A percentile compares a stretch with the other conserved stretches of the same genome.
phyloP scores from a whole-genome alignment of 2,329 filamentous ascomycete genomes.

The Aspergillus sp. region DNA sequence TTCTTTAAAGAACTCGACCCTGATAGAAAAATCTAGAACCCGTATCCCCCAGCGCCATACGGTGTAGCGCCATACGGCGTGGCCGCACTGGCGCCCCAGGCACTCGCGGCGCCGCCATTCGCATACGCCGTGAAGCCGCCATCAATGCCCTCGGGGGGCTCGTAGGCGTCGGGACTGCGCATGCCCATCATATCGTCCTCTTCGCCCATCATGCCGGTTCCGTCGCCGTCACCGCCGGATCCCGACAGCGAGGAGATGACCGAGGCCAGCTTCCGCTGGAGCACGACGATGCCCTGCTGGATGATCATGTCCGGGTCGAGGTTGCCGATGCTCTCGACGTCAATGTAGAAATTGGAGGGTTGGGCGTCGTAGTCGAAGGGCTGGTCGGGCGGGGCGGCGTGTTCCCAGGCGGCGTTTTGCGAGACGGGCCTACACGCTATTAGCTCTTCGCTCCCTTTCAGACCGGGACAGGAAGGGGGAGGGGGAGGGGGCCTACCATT shows the following conservation, averaged over 20 bases:
- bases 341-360: conserved; percentile 84
- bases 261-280: conserved; percentile 85
- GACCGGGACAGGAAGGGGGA: neutral
- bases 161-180: conserved; percentile 49
- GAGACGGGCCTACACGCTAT: conserved; percentile 35
- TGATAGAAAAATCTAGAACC: conserved; percentile 22
- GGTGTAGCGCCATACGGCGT: conserved; percentile 56
- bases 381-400: conserved; percentile 75
- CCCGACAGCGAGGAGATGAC: conserved; percentile 67
- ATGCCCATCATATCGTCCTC: conserved; percentile 50
- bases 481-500: conserved; percentile 69
- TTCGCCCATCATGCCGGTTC: conserved; percentile 47
- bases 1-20: neutral
- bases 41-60: conserved; percentile 26
- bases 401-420: conserved; percentile 64
- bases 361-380: conserved; percentile 88
- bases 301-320: conserved; percentile 89
- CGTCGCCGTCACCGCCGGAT: conserved; percentile 53
- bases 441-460: neutral
- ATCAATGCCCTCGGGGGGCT: conserved; percentile 45
- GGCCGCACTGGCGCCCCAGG: conserved; percentile 64
- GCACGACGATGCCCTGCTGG: conserved; percentile 78
- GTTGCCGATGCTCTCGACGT: conserved; percentile 84
- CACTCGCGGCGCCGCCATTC: conserved; percentile 53
- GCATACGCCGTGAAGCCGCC: conserved; percentile 42